phyloP scores from a whole-genome alignment of 116 monocot species.

The Phalaenopsis hybrid region DNA sequence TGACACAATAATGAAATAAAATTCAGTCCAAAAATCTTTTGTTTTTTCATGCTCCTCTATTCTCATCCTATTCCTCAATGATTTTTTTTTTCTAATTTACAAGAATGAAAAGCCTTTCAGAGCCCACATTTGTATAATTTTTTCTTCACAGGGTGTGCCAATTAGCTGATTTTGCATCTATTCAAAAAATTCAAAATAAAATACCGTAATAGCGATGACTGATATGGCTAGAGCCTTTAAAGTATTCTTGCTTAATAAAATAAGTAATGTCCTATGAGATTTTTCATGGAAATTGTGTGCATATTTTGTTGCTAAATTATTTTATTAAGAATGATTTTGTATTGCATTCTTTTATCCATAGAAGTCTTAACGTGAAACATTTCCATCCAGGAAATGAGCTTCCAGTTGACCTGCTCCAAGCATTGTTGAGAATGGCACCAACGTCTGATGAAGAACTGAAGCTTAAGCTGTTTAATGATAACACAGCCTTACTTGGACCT shows the following conservation, averaged over 20 bases:
- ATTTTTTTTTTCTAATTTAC: no score
- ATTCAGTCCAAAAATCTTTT: no score
- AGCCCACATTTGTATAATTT: not conserved
- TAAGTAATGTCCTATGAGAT: not conserved
- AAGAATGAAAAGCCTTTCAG: not conserved
- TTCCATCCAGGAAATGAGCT: slow-evolving; percentile 62
- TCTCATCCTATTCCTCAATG: no score
- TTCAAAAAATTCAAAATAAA: not conserved
- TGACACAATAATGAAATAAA: no score
- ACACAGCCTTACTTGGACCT: slow-evolving; percentile 44
- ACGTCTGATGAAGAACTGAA: slow-evolving; percentile 73
- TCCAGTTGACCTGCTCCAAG: slow-evolving; percentile 49
- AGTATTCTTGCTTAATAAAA: not conserved
- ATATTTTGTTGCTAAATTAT: not conserved
- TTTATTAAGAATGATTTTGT: not conserved
- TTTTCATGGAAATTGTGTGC: not conserved
- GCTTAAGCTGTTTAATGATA: slow-evolving; percentile 51
- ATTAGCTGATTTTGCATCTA: not conserved
- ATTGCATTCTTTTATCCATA: not conserved
- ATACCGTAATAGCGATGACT: not conserved
- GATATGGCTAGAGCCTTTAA: not conserved
- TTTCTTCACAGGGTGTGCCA: not conserved
- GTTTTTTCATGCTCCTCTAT: no score
- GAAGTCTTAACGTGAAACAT: not conserved
- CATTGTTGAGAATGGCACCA: slow-evolving; percentile 62